Evolutionary conservation across 331 rosid species (phyloP).

Genomic region (Cydonia oblonga): DNA sequence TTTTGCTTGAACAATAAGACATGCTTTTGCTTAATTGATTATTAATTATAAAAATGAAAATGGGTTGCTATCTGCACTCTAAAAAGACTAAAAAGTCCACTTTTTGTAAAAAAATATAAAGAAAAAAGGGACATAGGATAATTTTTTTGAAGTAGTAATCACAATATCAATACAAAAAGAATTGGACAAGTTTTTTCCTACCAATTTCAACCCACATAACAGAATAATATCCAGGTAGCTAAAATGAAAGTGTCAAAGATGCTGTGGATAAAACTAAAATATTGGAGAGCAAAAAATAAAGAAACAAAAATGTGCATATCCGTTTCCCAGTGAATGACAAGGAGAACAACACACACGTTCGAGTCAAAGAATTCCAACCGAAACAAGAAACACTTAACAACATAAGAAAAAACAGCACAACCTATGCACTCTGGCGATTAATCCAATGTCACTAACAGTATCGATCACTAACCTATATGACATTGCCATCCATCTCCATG

Average conservation of each 20-base stretch:
- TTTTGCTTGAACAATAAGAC: not conserved
- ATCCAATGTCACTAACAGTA: slow-evolving; percentile 1
- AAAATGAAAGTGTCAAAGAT: not conserved
- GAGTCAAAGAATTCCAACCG: not conserved
- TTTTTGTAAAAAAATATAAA: too few relatives aligned
- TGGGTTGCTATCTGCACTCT: too few relatives aligned
- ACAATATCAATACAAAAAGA: too few relatives aligned
- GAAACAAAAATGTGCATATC: not conserved
- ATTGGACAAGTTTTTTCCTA: too few relatives aligned
- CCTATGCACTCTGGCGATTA: slow-evolving; percentile 3
- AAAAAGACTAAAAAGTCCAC: too few relatives aligned
- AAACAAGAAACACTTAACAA: not conserved
- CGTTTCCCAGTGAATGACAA: not conserved
- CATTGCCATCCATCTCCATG: not conserved
- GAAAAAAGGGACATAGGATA: too few relatives aligned
- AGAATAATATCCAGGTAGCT: not conserved
- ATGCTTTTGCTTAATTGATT: not conserved
- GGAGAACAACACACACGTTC: not conserved
- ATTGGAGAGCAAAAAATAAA: not conserved
- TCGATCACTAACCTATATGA: not conserved
- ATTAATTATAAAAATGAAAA: too few relatives aligned
- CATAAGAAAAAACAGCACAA: not conserved
- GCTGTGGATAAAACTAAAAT: not conserved
- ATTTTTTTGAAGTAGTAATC: too few relatives aligned
- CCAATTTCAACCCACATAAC: not conserved